phyloP scores from a whole-genome alignment of 2,329 filamentous ascomycete genomes.

The Penicillium psychrosexuale region DNA sequence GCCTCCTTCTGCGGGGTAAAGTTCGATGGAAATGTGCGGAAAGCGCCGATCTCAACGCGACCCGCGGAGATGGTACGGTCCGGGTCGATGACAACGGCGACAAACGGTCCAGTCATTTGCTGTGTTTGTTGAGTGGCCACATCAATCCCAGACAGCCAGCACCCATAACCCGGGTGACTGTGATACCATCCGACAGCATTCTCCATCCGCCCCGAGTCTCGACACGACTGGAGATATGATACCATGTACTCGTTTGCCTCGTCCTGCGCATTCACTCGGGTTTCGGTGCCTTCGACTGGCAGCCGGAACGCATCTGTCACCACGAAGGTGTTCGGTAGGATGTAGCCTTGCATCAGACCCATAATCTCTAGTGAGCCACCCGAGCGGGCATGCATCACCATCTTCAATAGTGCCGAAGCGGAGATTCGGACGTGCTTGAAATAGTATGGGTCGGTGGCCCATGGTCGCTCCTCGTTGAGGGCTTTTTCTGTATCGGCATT shows the following conservation, averaged over 20 bases:
- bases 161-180: constrained; percentile 94
- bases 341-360: constrained; percentile 96
- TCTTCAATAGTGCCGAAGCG: constrained; percentile 90
- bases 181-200: constrained; percentile 99
- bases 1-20: constrained; percentile 58
- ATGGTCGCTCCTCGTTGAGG: constrained; percentile 65
- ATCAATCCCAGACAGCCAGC: constrained; percentile 96
- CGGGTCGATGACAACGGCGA: constrained; percentile 94
- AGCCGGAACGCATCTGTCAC: constrained; percentile 92
- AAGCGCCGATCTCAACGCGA: constrained; percentile 96
- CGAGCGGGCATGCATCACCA: constrained; percentile 98
- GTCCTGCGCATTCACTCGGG: constrained; percentile 89
- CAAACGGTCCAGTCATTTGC: constrained; percentile 88
- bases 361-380: constrained; percentile 92
- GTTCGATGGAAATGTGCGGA: constrained; percentile 79
- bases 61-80: constrained; percentile 91
- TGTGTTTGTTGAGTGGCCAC: constrained; percentile 83
- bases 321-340: constrained; percentile 76
- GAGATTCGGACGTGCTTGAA: constrained; percentile 94
- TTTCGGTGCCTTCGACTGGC: constrained; percentile 97
- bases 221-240: constrained; percentile 71
- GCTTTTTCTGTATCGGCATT: constrained; percentile 65
- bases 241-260: constrained; percentile 98
- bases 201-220: constrained; percentile 74
- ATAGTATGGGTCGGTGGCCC: constrained; percentile 74